phyloP scores from a whole-genome alignment of 2,329 filamentous ascomycete species.

The Sporothrix luriei region DNA sequence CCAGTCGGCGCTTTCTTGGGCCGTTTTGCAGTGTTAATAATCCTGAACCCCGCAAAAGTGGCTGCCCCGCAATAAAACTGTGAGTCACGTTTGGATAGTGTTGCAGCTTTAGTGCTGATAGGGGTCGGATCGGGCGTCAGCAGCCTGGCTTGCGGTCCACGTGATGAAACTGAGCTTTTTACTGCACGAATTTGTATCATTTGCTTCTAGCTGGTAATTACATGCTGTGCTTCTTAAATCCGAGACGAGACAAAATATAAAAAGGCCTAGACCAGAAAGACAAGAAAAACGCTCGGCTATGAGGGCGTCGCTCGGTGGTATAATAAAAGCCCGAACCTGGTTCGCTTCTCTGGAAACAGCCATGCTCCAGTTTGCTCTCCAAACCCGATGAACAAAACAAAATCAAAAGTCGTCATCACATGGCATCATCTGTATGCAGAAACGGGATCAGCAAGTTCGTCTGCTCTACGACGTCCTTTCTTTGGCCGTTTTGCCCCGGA shows the following conservation, averaged over 20 bases:
- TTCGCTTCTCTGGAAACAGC: not conserved
- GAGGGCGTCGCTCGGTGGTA: not conserved
- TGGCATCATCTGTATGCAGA: not conserved
- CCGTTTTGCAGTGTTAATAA: conserved; percentile 14
- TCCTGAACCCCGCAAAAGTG: not conserved
- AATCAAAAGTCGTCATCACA: not conserved
- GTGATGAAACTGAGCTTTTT: conserved; percentile 7
- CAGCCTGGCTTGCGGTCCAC: not conserved
- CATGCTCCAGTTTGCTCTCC: not conserved
- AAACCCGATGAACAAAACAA: not conserved
- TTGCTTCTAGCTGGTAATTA: not conserved
- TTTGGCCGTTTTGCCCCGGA: conserved; percentile 58
- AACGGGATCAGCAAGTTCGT: not conserved
- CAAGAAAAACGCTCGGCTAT: not conserved
- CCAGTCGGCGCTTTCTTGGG: conserved; percentile 15
- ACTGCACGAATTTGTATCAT: not conserved
- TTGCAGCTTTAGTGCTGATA: conserved; percentile 29
- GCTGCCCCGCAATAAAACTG: conserved; percentile 1
- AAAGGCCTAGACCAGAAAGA: not conserved
- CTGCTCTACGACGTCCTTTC: not conserved
- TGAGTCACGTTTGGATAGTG: conserved; percentile 24
- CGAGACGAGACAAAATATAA: not conserved
- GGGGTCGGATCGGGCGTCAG: conserved; percentile 19
- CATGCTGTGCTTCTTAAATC: not conserved
- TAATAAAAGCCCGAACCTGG: conserved; percentile 11